Percentiles rank a stretch among this genome's conserved stretches.
These are phyloP conservation scores for Gossypium turneri DNA, from an alignment of 345 rosid species.

Conservation along the genomic window DNA sequence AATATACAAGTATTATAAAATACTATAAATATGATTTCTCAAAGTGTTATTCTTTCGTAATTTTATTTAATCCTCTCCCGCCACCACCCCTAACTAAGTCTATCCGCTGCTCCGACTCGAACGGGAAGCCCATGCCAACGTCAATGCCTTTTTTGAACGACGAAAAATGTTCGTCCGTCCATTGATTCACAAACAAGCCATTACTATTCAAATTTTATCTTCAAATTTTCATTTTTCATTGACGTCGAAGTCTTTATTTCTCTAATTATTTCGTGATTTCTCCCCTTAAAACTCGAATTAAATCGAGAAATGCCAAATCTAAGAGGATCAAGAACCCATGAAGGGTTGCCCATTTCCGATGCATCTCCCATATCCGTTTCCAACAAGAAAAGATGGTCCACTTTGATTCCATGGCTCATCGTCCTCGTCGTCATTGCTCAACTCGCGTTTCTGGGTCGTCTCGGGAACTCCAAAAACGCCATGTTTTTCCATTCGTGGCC, in stretches of 20 bases:
- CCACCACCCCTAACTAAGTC: neutral
- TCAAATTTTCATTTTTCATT: neutral
- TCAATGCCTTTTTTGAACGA: neutral
- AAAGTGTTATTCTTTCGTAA: too few relatives aligned
- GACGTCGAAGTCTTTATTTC: neutral
- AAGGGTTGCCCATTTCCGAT: slow-evolving; percentile 28
- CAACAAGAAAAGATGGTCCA: slow-evolving; percentile 53
- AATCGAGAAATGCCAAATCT: slow-evolving; percentile 34
- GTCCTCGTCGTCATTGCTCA: slow-evolving; percentile 63
- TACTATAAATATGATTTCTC: too few relatives aligned
- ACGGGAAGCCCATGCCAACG: neutral
- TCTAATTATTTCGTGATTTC: too few relatives aligned
- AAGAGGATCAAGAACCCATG: slow-evolving; percentile 49
- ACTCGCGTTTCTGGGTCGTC: slow-evolving; percentile 76
- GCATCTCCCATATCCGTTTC: slow-evolving; percentile 31
- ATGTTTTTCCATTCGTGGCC: slow-evolving; percentile 65
- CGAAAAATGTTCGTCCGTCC: neutral
- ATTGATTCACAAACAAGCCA: neutral
- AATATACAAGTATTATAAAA: too few relatives aligned
- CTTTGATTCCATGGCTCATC: slow-evolving; percentile 56
- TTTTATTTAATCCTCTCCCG: neutral
- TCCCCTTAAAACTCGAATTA: too few relatives aligned
- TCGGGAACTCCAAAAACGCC: slow-evolving; percentile 60
- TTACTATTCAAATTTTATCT: neutral
- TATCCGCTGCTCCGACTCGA: neutral